Base-by-base conservation (phyloP, 2,329 filamentous ascomycete genomes). In the Laburnicola sp. region DNA sequence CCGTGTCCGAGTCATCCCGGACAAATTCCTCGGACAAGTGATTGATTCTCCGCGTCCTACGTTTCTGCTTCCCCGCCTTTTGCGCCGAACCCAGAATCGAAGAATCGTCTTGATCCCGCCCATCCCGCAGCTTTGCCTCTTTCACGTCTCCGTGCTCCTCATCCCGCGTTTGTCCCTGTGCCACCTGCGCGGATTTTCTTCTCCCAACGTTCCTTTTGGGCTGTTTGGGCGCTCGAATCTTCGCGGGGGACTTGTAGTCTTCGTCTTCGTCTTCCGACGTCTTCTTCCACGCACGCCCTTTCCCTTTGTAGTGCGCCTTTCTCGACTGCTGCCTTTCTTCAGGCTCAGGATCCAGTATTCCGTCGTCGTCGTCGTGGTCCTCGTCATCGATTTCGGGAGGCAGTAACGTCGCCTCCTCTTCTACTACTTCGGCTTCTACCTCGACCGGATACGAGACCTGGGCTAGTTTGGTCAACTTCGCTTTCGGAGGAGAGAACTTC, bases 221-320 rank as follows among this genome's bases (percentile, higher is more conserved):
- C 30, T 41, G 23, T 9, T 21, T 28, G 39, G 41, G 27, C 10
- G n/a, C 40, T 6, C 39, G 51, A 35, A 26, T 52, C 48, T 46
- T 43, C 25, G 31, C 31, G 16, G 42, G 34, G 25, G 48, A 47
- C 25, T 35, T 62, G 43, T 65, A 65, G 25, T 69, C 65, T 26
- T 66, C 54, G 37, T 70, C 68, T 46, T 69, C 68, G 23, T 69
- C 66, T 3, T 64, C 64, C 2, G 59, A 60, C 10, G 66, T 63
- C 45, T 69, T 69, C 50, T 65, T 67, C 64, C 65, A 68, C 4
- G 64, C 64, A 11, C 67, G 55, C 6, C 66, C 66, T 51, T 68
- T 69, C 28, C 65, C 64, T 37, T 69, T 69, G 58, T 64, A 69
- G 38, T 69, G 62, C 16, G 43, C 32, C 36, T 50, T 53, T 27